phyloP scores from a whole-genome alignment of 1,284 basidiomycete genomes.

The Apiotrichum sp. region DNA sequence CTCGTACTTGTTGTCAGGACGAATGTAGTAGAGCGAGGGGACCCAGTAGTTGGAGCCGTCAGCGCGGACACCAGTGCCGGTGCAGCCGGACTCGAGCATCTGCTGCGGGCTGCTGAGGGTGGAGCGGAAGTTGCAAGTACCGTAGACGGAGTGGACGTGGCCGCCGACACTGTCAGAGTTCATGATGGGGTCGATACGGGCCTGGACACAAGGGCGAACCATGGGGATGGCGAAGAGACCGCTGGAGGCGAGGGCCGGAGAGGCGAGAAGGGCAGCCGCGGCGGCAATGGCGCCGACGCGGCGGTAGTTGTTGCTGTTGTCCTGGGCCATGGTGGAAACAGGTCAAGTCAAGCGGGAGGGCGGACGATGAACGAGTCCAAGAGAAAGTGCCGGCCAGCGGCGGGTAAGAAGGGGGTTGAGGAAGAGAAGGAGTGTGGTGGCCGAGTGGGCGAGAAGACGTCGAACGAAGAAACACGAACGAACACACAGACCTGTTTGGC shows the following conservation, averaged over 20 bases:
- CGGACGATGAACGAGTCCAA: background rate
- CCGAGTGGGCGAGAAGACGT: background rate
- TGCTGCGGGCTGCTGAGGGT: conserved; percentile 20
- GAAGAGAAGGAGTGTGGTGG: conserved; percentile 1
- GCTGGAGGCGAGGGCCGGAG: background rate
- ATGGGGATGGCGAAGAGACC: background rate
- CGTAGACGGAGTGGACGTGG: conserved; percentile 46
- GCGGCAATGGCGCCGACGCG: background rate
- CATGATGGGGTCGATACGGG: conserved; percentile 46
- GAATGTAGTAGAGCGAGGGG: conserved; percentile 48
- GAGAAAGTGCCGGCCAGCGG: background rate
- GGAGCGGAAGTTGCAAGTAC: conserved; percentile 35
- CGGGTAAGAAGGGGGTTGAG: background rate
- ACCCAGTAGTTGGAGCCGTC: conserved; percentile 51
- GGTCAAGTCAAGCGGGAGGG: background rate
- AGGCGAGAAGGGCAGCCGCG: background rate
- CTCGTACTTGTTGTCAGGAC: conserved; percentile 21
- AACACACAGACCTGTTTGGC: no score
- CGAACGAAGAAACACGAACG: no score
- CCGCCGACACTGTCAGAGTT: conserved; percentile 31
- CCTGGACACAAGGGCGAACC: background rate
- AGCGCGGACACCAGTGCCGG: conserved; percentile 29
- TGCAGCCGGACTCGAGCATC: conserved; percentile 29
- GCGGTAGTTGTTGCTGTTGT: background rate
- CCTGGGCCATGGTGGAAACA: background rate